A percentile compares a stretch with the other conserved stretches of the same genome.
Conservation (phyloP, 2,329 filamentous ascomycete genomes). For the Macroventuria anomochaeta region DNA sequence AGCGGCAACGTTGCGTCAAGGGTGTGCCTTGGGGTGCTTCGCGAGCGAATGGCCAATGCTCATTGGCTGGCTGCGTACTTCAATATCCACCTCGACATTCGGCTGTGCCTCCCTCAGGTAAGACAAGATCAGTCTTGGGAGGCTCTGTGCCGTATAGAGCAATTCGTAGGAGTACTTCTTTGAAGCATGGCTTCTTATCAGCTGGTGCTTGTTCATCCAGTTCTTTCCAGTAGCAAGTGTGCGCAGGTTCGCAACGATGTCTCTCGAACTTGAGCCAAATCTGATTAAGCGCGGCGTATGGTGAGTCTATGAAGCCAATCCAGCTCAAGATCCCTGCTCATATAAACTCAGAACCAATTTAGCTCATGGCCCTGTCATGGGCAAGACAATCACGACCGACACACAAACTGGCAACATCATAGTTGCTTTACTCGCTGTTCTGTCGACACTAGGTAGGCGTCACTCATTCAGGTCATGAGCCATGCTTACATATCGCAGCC, state of each 20-base stretch:
- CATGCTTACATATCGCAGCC: background rate
- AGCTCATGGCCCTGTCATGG: slow-evolving; percentile 21
- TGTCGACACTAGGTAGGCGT: slow-evolving; percentile 15
- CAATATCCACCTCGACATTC: background rate
- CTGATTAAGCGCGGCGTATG: slow-evolving; percentile 6
- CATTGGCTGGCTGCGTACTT: background rate
- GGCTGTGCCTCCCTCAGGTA: too few relatives aligned
- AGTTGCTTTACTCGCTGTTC: slow-evolving; percentile 29
- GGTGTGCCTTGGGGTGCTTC: background rate
- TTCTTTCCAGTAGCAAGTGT: too few relatives aligned
- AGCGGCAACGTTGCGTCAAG: background rate
- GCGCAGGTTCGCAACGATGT: background rate
- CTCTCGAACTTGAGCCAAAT: slow-evolving; percentile 5
- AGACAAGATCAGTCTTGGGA: too few relatives aligned
- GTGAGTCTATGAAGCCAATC: background rate
- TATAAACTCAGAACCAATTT: slow-evolving; percentile 10
- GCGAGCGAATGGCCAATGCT: background rate
- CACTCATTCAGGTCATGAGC: background rate
- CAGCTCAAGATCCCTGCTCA: background rate
- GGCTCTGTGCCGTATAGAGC: too few relatives aligned
- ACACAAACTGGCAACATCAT: slow-evolving; percentile 24
- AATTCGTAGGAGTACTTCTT: too few relatives aligned
- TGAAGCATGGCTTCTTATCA: too few relatives aligned
- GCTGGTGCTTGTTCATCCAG: too few relatives aligned
- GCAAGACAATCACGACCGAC: slow-evolving; percentile 29